Percentiles rank a stretch among this genome's conserved stretches.
Evolutionary conservation across 495 filamentous ascomycete genomes (phyloP).

Genomic region (Penicillium paxilli): DNA sequence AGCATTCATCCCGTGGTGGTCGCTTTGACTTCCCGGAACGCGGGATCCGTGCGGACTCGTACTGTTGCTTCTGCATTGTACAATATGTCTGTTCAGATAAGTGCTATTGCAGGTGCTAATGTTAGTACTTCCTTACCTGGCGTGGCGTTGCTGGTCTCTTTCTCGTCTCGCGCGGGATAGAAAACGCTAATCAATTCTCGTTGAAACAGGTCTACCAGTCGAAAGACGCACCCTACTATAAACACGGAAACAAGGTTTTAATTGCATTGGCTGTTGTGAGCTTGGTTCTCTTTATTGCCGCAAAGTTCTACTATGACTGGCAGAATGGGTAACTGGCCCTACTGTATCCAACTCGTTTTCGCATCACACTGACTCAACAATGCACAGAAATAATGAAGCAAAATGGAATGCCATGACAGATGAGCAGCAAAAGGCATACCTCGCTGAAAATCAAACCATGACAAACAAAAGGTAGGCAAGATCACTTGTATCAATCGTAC

Average conservation of each 20-base stretch:
- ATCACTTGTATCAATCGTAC: neutral
- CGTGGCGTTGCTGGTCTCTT: neutral
- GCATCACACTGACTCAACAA: neutral
- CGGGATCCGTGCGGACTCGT: constrained; percentile 62
- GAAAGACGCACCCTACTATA: constrained; percentile 63
- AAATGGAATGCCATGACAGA: constrained; percentile 60
- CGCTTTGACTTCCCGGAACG: constrained; percentile 62
- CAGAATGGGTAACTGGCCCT: constrained; percentile 45
- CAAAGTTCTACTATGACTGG: constrained; percentile 53
- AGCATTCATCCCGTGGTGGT: constrained; percentile 68
- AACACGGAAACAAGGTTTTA: constrained; percentile 61
- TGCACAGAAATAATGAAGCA: constrained; percentile 28
- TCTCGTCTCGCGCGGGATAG: neutral
- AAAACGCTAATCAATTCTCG: neutral
- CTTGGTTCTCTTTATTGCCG: neutral
- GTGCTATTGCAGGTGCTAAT: constrained; percentile 56
- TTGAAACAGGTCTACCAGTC: constrained; percentile 56
- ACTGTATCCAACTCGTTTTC: neutral
- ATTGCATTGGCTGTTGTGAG: constrained; percentile 25
- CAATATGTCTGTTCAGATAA: constrained; percentile 71
- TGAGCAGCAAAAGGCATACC: constrained; percentile 59
- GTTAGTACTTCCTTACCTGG: constrained; percentile 41
- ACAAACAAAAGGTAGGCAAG: constrained; percentile 62
- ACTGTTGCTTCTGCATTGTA: constrained; percentile 63
- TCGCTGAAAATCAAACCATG: constrained; percentile 59